Evolutionary conservation across 441 rosid species (phyloP).

Genomic region (Syzygium malaccense): DNA sequence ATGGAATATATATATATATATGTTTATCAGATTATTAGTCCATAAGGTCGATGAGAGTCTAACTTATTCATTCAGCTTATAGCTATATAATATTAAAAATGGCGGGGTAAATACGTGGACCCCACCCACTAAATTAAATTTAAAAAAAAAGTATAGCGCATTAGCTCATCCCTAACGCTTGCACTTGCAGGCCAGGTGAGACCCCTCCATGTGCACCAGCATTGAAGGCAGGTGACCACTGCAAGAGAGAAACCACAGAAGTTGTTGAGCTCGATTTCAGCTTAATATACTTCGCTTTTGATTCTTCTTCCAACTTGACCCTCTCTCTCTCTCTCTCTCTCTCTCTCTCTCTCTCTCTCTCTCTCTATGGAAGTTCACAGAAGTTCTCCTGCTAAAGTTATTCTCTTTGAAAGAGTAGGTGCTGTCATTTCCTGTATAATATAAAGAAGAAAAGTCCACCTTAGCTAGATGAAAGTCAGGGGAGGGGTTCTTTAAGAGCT

Average conservation of each 20-base stretch:
- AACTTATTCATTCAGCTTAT: neutral
- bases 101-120: conserved; percentile 10
- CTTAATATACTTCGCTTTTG: neutral
- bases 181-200: conserved; percentile 32
- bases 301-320: conserved; percentile 5
- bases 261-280: conserved; percentile 13
- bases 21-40: neutral
- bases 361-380: neutral
- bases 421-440: neutral
- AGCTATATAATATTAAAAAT: neutral
- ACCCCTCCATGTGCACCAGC: conserved; percentile 66
- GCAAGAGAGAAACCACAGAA: conserved; percentile 1
- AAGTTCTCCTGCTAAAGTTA: neutral
- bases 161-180: conserved; percentile 19
- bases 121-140: neutral
- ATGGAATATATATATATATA: neutral
- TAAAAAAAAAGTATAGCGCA: neutral
- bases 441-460: neutral
- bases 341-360: neutral
- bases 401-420: neutral
- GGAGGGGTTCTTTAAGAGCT: neutral
- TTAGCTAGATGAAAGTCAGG: neutral
- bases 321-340: neutral
- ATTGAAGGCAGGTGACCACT: conserved; percentile 32
- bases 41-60: conserved; percentile 11